Conservation (phyloP, 345 rosid genomes). For the Aquilaria yunnanensis region DNA sequence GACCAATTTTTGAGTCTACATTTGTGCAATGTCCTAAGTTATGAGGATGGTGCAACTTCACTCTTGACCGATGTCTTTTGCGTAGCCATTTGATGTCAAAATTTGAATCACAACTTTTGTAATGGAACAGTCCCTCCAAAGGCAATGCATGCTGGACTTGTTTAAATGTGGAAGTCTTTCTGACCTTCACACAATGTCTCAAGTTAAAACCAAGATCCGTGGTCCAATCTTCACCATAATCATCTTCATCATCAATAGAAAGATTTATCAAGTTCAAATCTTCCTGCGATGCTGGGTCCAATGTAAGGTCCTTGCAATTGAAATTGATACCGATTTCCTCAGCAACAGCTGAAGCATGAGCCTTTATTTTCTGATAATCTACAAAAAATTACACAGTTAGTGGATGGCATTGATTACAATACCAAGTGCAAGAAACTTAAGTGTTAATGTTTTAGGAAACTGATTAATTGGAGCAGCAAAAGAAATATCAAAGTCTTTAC, state of each 20-base stretch:
- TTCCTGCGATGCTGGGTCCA: slow-evolving; percentile 56
- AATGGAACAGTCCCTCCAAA: slow-evolving; percentile 64
- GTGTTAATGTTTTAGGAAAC: too few species aligned
- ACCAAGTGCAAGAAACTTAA: too few species aligned
- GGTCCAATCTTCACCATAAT: slow-evolving; percentile 80
- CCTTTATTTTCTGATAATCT: slow-evolving; percentile 94
- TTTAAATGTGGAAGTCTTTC: slow-evolving; percentile 59
- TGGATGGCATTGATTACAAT: too few species aligned
- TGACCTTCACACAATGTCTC: slow-evolving; percentile 61
- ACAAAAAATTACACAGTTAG: slow-evolving; percentile 13
- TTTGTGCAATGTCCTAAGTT: slow-evolving; percentile 26
- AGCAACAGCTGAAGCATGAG: slow-evolving; percentile 68
- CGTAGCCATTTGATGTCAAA: slow-evolving; percentile 61
- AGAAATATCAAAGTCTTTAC: too few species aligned
- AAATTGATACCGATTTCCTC: slow-evolving; percentile 66
- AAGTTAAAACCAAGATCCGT: slow-evolving; percentile 79
- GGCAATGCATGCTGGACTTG: slow-evolving; percentile 78
- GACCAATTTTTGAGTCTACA: slow-evolving; percentile 27
- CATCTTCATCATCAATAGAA: slow-evolving; percentile 71
- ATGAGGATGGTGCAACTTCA: slow-evolving; percentile 29
- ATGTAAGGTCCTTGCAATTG: slow-evolving; percentile 50
- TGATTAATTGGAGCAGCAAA: too few species aligned
- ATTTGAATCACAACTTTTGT: slow-evolving; percentile 31
- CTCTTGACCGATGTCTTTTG: slow-evolving; percentile 72
- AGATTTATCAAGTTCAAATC: slow-evolving; percentile 78